These are phyloP conservation scores for Arctium minus DNA, from an alignment of 129 eudicot species.

Conservation along the genomic window DNA sequence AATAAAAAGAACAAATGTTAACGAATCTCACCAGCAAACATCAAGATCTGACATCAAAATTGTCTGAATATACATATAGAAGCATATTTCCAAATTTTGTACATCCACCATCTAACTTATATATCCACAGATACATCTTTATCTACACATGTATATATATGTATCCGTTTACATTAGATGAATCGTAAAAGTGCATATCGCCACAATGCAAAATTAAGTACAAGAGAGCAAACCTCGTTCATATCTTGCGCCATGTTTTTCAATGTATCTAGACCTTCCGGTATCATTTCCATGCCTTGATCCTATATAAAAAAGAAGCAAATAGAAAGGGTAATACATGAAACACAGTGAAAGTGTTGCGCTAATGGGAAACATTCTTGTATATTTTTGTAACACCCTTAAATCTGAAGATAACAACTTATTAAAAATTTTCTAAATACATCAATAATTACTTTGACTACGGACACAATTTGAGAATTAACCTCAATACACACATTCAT, in stretches of 20 bases:
- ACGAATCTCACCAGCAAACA: conserved; percentile 23
- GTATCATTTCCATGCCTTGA: conserved; percentile 65
- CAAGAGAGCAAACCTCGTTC: conserved; percentile 70
- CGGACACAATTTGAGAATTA: too few relatives aligned
- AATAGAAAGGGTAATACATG: neutral
- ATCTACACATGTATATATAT: conserved; percentile 2
- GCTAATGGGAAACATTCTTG: neutral
- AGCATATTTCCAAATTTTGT: conserved; percentile 24
- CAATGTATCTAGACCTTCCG: conserved; percentile 64
- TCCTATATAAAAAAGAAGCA: conserved; percentile 30
- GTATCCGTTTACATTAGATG: neutral
- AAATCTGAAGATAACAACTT: too few relatives aligned
- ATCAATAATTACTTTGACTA: too few relatives aligned
- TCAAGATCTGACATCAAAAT: conserved; percentile 27
- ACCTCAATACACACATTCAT: too few relatives aligned
- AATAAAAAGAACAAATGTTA: conserved; percentile 25
- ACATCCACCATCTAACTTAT: conserved; percentile 18
- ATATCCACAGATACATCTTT: conserved; percentile 1
- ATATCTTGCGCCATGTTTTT: conserved; percentile 77
- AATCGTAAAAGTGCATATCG: neutral
- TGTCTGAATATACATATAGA: conserved; percentile 23
- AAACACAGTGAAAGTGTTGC: neutral
- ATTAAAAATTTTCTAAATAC: too few relatives aligned
- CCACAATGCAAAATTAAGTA: conserved; percentile 11
- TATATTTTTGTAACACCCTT: neutral